These are phyloP conservation scores for Exserohilum rostratum DNA, from an alignment of 2,329 filamentous ascomycete species.

Conservation along the genomic window DNA sequence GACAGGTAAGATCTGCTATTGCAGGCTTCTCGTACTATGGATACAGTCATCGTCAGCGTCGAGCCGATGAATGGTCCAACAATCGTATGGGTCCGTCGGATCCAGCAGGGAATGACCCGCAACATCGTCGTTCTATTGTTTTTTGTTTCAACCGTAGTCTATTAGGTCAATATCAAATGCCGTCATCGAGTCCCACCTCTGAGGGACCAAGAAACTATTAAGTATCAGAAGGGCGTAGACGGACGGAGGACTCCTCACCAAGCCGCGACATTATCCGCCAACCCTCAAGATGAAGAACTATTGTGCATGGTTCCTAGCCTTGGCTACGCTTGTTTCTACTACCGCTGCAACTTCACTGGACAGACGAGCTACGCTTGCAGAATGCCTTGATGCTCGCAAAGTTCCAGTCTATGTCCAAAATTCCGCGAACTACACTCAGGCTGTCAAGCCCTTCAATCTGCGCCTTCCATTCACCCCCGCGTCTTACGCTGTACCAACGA, in stretches of 20 bases:
- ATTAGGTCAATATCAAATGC: background rate
- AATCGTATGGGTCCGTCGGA: background rate
- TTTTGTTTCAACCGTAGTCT: constrained; percentile 1
- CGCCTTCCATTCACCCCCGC: constrained; percentile 51
- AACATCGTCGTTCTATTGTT: background rate
- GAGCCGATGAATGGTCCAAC: background rate
- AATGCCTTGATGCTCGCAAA: constrained; percentile 23
- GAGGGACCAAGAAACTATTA: constrained; percentile 1
- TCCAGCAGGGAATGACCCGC: background rate
- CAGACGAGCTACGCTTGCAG: constrained; percentile 18
- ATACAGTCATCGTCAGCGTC: background rate
- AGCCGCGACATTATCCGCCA: background rate
- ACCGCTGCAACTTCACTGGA: constrained; percentile 14
- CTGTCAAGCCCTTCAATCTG: constrained; percentile 38
- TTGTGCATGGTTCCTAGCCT: constrained; percentile 7
- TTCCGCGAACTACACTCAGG: constrained; percentile 35
- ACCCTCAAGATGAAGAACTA: constrained; percentile 6
- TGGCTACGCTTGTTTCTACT: constrained; percentile 10
- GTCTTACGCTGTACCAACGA: constrained; percentile 62
- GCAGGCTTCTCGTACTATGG: background rate
- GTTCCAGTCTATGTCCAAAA: constrained; percentile 28
- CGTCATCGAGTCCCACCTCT: background rate
- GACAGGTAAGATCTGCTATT: background rate
- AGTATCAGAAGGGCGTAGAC: background rate
- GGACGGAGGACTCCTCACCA: background rate